Evolutionary conservation across 2,329 filamentous ascomycete species (phyloP).

Genomic region (Calonectria leucothoes): DNA sequence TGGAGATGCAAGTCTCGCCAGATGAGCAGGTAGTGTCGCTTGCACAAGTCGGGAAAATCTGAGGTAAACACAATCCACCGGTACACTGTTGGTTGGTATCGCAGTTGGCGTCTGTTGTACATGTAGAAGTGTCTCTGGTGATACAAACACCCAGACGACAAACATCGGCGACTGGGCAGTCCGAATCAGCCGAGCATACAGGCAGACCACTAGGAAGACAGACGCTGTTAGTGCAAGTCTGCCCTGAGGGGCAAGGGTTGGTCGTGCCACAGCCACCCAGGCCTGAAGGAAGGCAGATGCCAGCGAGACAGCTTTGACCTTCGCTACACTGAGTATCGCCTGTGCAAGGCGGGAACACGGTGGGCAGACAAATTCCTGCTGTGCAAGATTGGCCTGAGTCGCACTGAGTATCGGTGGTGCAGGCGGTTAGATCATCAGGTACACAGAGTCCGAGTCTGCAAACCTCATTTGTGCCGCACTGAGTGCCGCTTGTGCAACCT

Average conservation of each 20-base stretch:
- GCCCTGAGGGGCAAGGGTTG: not conserved
- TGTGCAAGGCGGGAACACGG: not conserved
- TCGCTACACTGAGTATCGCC: not conserved
- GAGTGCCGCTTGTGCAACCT: not conserved
- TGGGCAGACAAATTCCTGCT: slow-evolving; percentile 7
- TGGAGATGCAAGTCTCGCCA: not conserved
- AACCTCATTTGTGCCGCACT: not conserved
- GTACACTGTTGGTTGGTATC: not conserved
- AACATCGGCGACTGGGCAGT: not conserved
- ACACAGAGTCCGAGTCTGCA: slow-evolving; percentile 13
- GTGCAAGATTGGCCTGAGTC: slow-evolving; percentile 1
- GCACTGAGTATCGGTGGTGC: not conserved
- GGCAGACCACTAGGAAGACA: not conserved
- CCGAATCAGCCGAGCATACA: not conserved
- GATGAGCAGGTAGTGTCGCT: not conserved
- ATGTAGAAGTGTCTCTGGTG: not conserved
- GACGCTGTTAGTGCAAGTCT: not conserved
- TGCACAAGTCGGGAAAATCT: not conserved
- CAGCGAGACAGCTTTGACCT: slow-evolving; percentile 1
- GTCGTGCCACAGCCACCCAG: not conserved
- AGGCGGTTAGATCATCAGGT: not conserved
- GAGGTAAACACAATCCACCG: not conserved
- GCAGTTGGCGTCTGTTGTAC: not conserved
- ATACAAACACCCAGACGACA: slow-evolving; percentile 13
- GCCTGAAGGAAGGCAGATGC: not conserved